phyloP scores from a whole-genome alignment of 306 rosid species.

The Begonia masoniana region DNA sequence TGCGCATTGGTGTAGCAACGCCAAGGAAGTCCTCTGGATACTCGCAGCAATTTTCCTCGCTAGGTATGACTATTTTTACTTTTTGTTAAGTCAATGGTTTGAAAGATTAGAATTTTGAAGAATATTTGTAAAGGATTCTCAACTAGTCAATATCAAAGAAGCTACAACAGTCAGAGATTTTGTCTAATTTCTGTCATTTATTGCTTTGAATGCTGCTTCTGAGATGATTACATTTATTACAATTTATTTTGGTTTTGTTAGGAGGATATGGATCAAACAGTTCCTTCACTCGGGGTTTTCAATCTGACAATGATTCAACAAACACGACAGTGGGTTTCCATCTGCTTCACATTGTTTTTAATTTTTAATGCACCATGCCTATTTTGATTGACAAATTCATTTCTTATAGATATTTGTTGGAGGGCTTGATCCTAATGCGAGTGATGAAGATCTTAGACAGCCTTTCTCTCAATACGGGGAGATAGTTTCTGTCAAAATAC shows the following conservation, averaged over 20 bases:
- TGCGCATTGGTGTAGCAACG: slow-evolving; percentile 95
- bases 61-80: slow-evolving; percentile 28
- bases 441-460: slow-evolving; percentile 92
- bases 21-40: slow-evolving; percentile 88
- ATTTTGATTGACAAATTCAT: slow-evolving; percentile 14
- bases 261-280: slow-evolving; percentile 76
- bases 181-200: neutral
- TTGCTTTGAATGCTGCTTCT: neutral
- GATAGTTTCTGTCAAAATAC: slow-evolving; percentile 90
- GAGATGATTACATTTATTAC: neutral
- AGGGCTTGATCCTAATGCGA: slow-evolving; percentile 86
- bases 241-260: slow-evolving; percentile 11
- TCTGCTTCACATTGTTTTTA: neutral
- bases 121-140: no score
- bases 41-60: slow-evolving; percentile 39
- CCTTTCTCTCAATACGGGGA: slow-evolving; percentile 83
- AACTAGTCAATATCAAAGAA: no score
- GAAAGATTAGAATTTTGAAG: neutral
- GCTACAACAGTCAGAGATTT: no score
- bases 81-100: neutral
- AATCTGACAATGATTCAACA: slow-evolving; percentile 69
- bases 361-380: slow-evolving; percentile 1
- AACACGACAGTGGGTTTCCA: slow-evolving; percentile 73
- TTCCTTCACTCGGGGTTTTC: slow-evolving; percentile 34
- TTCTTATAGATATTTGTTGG: slow-evolving; percentile 83